Evolutionary conservation across 2,329 filamentous ascomycete species (phyloP), one percentile per base, ranked within the genome.

Genomic region (Penicillium sp.): DNA sequence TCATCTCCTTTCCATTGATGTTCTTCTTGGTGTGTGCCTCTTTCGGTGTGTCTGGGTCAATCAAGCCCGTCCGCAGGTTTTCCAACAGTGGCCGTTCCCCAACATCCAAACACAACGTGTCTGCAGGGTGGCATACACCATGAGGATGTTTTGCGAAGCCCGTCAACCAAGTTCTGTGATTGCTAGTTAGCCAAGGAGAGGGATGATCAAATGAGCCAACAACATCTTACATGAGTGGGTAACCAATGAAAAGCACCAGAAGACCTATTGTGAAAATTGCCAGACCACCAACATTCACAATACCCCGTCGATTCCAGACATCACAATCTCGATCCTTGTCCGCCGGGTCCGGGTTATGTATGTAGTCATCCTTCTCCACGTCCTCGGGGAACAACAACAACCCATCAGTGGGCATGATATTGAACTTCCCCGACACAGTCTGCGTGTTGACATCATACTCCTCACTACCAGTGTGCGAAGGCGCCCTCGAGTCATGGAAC

Each of bases 401-500:
- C 6, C 86, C 86, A 15, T 86, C 83, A 3, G 85, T 87, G 0
- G 88, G 87, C 70, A 84, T 79, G 53, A 90, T 89, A 68, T 89
- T 89, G 73, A 87, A 90, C 72, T 90, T 90, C 68, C 89, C 86
- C 17, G 86, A 85, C 3, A 90, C 87, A 1, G 87, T 89, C 75
- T 90, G 87, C 0, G 87, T 90, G 67, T 89, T 90, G 53, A 89
- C 75, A 66, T 81, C 79, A 21, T 87, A 83, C 27, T 88, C 85
- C 45, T 89, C 85, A 66, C 85, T 88, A n/a, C 81, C 84, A 21
- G 82, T 78, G 60, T 83, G 76, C 49, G 85, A 88, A 2, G 82
- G 82, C 13, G 82, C 79, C 62, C 81, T 77, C 5, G 83, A 85
- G 61, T 88, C 85, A 58, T 84, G 82, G 63, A 86, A 87, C 0